Percentiles rank a stretch among this genome's conserved stretches.
These are phyloP conservation scores for Talaromyces proteolyticus DNA, from an alignment of 495 filamentous ascomycete species.

Conservation along the genomic window DNA sequence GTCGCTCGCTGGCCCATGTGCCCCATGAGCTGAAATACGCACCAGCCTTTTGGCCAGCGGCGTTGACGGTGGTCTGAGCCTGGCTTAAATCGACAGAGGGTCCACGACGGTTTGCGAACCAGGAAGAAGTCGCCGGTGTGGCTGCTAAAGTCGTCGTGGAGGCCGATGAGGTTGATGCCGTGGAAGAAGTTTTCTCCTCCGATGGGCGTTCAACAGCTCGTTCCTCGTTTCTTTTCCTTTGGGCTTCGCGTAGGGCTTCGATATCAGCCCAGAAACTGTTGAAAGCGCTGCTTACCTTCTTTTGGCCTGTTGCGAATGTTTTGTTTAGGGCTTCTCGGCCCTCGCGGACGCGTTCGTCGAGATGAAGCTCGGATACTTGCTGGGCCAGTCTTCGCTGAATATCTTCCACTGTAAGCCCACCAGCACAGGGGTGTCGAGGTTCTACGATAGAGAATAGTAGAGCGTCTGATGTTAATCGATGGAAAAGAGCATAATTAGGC, in stretches of 20 bases:
- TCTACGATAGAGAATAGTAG: conserved; percentile 93
- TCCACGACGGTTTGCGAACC: conserved; percentile 26
- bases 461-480: conserved; percentile 67
- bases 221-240: conserved; percentile 63
- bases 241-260: conserved; percentile 76
- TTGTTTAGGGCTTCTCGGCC: conserved; percentile 73
- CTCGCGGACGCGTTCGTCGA: conserved; percentile 76
- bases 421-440: conserved; percentile 87
- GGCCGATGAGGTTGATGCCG: conserved; percentile 15
- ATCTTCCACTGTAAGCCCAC: conserved; percentile 92
- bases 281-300: conserved; percentile 77
- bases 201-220: conserved; percentile 31
- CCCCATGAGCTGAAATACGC: conserved; percentile 94
- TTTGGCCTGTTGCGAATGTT: conserved; percentile 73
- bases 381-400: conserved; percentile 85
- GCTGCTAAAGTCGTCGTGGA: conserved; percentile 14
- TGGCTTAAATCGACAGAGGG: conserved; percentile 52
- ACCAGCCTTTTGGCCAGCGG: conserved; percentile 67
- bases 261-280: conserved; percentile 87
- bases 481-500: conserved; percentile 83
- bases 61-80: conserved; percentile 61
- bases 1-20: conserved; percentile 88
- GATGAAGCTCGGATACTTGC: conserved; percentile 81
- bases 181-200: conserved; percentile 14
- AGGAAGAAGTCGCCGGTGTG: conserved; percentile 12